Evolutionary conservation across 2,329 filamentous ascomycete species (phyloP), one percentile per base, ranked within the genome.

Genomic region (Hypoxylon sp.): DNA sequence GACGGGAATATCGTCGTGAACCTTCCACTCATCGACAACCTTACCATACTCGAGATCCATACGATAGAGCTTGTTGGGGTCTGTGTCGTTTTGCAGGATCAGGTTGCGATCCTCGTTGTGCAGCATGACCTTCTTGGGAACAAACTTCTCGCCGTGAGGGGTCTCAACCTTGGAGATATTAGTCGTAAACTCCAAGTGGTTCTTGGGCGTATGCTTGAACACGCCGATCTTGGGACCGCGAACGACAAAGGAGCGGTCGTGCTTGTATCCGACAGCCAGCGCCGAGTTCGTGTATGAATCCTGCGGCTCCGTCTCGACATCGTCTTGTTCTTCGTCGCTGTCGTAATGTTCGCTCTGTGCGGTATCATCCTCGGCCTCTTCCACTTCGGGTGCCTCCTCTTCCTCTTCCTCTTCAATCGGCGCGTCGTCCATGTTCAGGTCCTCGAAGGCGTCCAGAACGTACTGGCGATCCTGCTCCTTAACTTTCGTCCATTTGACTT

Each of bases 21-120:
- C 85, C 68, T 97, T 97, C 95, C 95, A 99, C 75, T 99, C 95
- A 70, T 99, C 95, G 1, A 98, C 92, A 29, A 99, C 91, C 78
- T 97, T 98, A 66, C 95, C 95, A 67, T 96, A 96, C 74, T 99
- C 94, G 40, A 99, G 82, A 77, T 99, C 95, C 95, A 99, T 98
- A 41, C 91, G 91, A 74, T 93, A 99, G 1, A 99, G 83, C 48
- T 91, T 92, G 78, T 97, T 94, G 1, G 94, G 91, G 64, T 98
- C 89, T 48, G 88, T 73, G 45, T 83, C 81, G 67, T 96, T 93
- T 74, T 97, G 93, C 55, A 97, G 76, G 59, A 97, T 90, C 84
- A 97, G 88, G 70, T 96, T 92, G 41, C 87, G 84, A 76, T 97
- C 93, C 73, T 95, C 91, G 24, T 90, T 89, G 72, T 97, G 93